phyloP scores from a whole-genome alignment of 495 filamentous ascomycete species.

The Talaromyces nanjingensis region DNA sequence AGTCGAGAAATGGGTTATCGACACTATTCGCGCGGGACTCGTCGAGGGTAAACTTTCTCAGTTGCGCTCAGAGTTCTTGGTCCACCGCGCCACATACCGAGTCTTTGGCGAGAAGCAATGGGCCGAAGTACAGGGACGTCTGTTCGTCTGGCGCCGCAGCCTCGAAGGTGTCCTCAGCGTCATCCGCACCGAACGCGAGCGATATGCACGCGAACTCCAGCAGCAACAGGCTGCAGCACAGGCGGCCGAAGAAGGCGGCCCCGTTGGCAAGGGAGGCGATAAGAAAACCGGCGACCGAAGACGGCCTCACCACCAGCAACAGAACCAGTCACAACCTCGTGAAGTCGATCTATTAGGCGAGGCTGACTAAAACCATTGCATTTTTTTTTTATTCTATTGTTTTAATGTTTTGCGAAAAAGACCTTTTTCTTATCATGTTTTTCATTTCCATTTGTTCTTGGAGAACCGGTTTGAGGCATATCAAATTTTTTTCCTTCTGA shows the following conservation, averaged over 20 bases:
- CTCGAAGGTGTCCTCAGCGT: conserved; percentile 67
- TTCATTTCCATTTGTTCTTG: neutral
- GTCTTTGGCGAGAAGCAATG: conserved; percentile 98
- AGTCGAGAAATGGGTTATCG: conserved; percentile 97
- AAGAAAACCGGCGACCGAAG: conserved; percentile 28
- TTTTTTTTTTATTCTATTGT: neutral
- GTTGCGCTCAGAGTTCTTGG: conserved; percentile 81
- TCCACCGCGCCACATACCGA: conserved; percentile 89
- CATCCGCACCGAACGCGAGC: conserved; percentile 69
- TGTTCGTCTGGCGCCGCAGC: conserved; percentile 84
- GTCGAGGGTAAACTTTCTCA: conserved; percentile 94
- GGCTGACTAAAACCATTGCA: conserved; percentile 8
- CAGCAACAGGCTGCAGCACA: conserved; percentile 30
- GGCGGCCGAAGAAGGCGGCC: conserved; percentile 6
- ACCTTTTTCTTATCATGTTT: neutral
- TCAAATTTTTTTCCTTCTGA: neutral
- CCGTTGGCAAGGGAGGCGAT: conserved; percentile 21
- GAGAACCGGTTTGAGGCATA: conserved; percentile 1
- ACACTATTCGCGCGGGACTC: conserved; percentile 88
- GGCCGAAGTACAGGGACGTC: conserved; percentile 79
- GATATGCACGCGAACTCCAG: conserved; percentile 38
- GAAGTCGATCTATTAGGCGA: conserved; percentile 24
- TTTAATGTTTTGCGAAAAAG: neutral
- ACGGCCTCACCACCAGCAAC: conserved; percentile 19
- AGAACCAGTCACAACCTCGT: conserved; percentile 19